Evolutionary conservation across 345 rosid genomes (phyloP).

Genomic region (Eucalyptus coolabah): DNA sequence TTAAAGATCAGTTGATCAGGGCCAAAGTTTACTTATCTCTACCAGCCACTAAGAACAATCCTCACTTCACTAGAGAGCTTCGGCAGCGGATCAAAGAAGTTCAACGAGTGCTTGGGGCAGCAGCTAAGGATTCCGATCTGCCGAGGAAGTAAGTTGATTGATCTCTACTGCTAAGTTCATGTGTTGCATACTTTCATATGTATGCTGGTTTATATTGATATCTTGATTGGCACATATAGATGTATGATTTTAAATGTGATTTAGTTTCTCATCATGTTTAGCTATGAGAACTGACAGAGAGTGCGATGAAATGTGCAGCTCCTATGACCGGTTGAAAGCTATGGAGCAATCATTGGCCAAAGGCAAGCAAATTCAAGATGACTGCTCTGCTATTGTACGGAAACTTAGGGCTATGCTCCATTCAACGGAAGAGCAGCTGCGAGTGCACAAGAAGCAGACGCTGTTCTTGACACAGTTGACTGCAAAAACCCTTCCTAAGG

Average conservation of each 20-base stretch:
- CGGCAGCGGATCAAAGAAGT: slow-evolving; percentile 79
- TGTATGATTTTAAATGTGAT: background rate
- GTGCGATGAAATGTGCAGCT: slow-evolving; percentile 24
- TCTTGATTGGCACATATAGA: background rate
- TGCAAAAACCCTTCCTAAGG: slow-evolving; percentile 94
- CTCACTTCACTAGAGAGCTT: slow-evolving; percentile 72
- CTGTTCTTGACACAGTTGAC: slow-evolving; percentile 92
- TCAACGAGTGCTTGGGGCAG: slow-evolving; percentile 60
- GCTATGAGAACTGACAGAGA: background rate
- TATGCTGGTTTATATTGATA: background rate
- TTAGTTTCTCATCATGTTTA: background rate
- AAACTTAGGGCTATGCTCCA: slow-evolving; percentile 98
- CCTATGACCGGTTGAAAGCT: slow-evolving; percentile 55
- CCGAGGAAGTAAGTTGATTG: slow-evolving; percentile 48
- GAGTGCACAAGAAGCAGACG: slow-evolving; percentile 87
- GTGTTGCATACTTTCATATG: background rate
- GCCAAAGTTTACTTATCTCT: slow-evolving; percentile 89
- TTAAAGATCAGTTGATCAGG: slow-evolving; percentile 88
- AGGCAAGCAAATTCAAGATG: slow-evolving; percentile 86
- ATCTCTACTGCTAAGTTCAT: background rate
- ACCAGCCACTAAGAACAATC: slow-evolving; percentile 55
- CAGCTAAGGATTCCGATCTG: slow-evolving; percentile 69
- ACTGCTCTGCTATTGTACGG: slow-evolving; percentile 72
- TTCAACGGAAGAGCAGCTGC: slow-evolving; percentile 91
- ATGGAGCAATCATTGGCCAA: slow-evolving; percentile 84